Percentiles rank a stretch among this genome's conserved stretches.
These are phyloP conservation scores for Podospora didyma DNA, from an alignment of 495 filamentous ascomycete species.

Conservation along the genomic window DNA sequence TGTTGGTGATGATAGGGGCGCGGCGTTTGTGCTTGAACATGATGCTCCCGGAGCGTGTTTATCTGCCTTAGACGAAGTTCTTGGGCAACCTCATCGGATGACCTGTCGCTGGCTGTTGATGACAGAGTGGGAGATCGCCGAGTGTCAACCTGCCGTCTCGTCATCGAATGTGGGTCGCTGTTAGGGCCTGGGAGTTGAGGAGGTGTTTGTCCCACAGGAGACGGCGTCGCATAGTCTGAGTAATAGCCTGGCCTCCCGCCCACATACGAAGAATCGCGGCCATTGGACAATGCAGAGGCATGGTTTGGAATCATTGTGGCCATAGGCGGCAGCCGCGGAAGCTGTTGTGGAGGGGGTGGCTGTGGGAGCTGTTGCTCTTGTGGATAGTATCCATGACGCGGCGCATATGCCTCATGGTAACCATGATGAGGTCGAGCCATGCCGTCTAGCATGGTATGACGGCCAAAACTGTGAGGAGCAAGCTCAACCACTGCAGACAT, in stretches of 20 bases:
- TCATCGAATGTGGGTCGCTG: constrained; percentile 27
- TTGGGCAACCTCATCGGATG: constrained; percentile 31
- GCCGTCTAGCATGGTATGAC: constrained; percentile 42
- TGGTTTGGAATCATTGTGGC: constrained; percentile 26
- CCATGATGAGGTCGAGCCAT: constrained; percentile 44
- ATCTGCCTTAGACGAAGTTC: constrained; percentile 25
- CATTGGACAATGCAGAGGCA: constrained; percentile 19
- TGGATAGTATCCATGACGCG: constrained; percentile 36
- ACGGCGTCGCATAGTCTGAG: constrained; percentile 34
- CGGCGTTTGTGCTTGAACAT: constrained; percentile 15
- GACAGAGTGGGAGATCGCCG: constrained; percentile 33
- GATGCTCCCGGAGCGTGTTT: constrained; percentile 19
- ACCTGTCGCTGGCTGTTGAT: constrained; percentile 33
- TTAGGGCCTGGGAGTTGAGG: constrained; percentile 31
- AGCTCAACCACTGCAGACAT: constrained; percentile 39
- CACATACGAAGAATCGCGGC: constrained; percentile 25
- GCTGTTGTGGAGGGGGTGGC: constrained; percentile 3
- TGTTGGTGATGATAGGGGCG: constrained; percentile 20
- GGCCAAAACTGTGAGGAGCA: constrained; percentile 36
- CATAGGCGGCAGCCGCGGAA: constrained; percentile 27
- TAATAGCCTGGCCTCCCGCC: constrained; percentile 19
- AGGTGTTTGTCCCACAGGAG: constrained; percentile 33
- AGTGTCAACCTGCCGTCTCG: constrained; percentile 30
- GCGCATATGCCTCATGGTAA: constrained; percentile 39
- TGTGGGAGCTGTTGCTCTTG: constrained; percentile 30